Evolutionary conservation across 345 rosid species (phyloP).

Genomic region (Angophora floribunda): DNA sequence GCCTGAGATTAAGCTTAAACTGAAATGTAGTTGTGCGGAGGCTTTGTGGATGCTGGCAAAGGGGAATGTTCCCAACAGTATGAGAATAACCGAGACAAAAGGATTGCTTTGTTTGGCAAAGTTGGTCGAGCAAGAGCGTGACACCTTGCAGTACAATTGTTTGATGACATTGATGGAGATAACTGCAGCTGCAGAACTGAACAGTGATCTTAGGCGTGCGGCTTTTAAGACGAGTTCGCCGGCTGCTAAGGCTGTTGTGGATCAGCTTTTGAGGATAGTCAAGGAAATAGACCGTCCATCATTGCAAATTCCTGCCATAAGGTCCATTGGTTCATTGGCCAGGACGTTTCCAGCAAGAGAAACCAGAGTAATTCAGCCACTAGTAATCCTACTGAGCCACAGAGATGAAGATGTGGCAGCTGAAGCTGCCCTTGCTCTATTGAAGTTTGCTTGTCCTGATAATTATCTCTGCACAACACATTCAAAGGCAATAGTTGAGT

Average conservation of each 20-base stretch:
- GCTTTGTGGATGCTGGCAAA: conserved; percentile 88
- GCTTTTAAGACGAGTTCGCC: conserved; percentile 82
- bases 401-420: conserved; percentile 50
- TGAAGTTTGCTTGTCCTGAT: conserved; percentile 53
- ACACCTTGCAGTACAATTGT: conserved; percentile 65
- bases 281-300: conserved; percentile 36
- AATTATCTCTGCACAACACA: conserved; percentile 58
- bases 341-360: conserved; percentile 89
- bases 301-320: conserved; percentile 57
- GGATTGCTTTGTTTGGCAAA: conserved; percentile 89
- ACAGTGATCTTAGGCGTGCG: conserved; percentile 64
- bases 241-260: conserved; percentile 83
- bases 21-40: conserved; percentile 57
- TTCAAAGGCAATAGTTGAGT: conserved; percentile 62
- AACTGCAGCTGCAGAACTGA: conserved; percentile 64
- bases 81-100: conserved; percentile 78
- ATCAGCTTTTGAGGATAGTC: conserved; percentile 63
- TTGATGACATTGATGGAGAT: conserved; percentile 85
- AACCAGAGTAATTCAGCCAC: conserved; percentile 55
- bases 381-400: conserved; percentile 47
- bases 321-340: conserved; percentile 70
- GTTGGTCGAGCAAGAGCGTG: conserved; percentile 60
- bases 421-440: conserved; percentile 64
- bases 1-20: conserved; percentile 46
- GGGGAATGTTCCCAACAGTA: conserved; percentile 60